phyloP scores from a whole-genome alignment of 2,329 filamentous ascomycete genomes.

The Arthrobotrys conoides region DNA sequence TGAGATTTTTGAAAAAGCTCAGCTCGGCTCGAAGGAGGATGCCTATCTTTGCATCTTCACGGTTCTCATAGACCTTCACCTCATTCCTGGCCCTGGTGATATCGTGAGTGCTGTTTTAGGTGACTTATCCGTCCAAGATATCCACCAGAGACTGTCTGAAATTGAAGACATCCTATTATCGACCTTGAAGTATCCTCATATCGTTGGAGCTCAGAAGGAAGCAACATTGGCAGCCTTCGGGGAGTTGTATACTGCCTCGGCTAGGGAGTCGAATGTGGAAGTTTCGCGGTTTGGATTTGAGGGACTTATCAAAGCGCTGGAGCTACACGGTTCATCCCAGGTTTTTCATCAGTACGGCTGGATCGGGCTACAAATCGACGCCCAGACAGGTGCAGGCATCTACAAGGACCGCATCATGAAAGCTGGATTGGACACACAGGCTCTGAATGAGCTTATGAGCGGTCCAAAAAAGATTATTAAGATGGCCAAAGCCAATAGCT shows the following conservation, averaged over 20 bases:
- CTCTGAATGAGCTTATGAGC: neutral
- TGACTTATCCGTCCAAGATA: neutral
- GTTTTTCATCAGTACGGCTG: conserved; percentile 20
- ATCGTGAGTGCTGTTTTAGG: neutral
- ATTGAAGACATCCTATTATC: neutral
- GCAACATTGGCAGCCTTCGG: neutral
- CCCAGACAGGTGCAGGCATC: neutral
- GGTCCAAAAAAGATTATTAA: neutral
- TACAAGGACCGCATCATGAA: neutral
- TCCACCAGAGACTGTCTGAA: neutral
- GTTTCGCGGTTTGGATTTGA: conserved; percentile 11
- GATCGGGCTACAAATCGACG: conserved; percentile 24
- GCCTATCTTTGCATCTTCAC: conserved; percentile 38
- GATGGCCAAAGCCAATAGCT: conserved; percentile 21
- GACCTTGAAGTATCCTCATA: neutral
- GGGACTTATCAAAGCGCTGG: conserved; percentile 1
- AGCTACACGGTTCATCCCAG: neutral
- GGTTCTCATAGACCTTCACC: neutral
- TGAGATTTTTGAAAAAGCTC: conserved; percentile 20
- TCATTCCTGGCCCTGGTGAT: conserved; percentile 6
- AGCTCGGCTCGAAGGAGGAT: conserved; percentile 26
- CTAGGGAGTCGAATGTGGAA: neutral
- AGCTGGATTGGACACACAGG: neutral
- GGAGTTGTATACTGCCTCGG: conserved; percentile 7
- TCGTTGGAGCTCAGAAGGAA: neutral